Conservation (phyloP, 176 grass and related monocot species). For the Tillandsia leiboldiana region DNA sequence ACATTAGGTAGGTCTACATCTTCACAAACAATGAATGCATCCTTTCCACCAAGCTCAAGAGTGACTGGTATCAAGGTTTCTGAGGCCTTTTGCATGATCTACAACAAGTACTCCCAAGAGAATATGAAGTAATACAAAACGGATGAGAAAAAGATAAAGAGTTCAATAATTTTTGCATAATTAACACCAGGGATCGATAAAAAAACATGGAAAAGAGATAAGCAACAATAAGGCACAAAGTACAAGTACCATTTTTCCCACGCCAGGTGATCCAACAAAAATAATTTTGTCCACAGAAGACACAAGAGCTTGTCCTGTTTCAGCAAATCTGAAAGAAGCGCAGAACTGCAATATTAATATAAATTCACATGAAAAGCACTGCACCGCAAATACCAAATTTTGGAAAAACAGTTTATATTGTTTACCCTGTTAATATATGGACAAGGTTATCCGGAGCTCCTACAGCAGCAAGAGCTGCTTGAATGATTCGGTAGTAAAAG, state of each 20-base stretch:
- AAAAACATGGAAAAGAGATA: constrained; percentile 3
- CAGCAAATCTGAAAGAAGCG: constrained; percentile 50
- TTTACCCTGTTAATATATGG: constrained; percentile 90
- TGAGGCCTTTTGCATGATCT: constrained; percentile 90
- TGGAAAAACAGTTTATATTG: not conserved
- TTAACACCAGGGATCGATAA: not conserved
- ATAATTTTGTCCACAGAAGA: constrained; percentile 97
- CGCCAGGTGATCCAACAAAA: constrained; percentile 98
- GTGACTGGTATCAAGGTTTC: constrained; percentile 96
- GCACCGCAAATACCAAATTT: constrained; percentile 7
- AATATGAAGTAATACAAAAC: not conserved
- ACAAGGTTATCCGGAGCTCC: constrained; percentile 93
- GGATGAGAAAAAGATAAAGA: not conserved
- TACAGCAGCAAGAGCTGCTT: constrained; percentile 90
- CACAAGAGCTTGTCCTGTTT: constrained; percentile 95
- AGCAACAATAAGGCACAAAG: constrained; percentile 7
- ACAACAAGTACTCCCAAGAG: constrained; percentile 15
- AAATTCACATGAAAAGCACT: not conserved
- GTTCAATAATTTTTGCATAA: no score
- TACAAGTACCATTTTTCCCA: constrained; percentile 80
- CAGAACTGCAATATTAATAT: constrained; percentile 8
- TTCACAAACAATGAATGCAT: constrained; percentile 99
- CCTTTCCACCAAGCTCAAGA: constrained; percentile 94
- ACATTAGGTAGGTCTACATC: constrained; percentile 93
- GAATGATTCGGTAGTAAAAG: constrained; percentile 95